Evolutionary conservation across 1,139 yeast genomes (phyloP), one percentile per base, ranked within the genome.

Genomic region (Waltiozyma sp.): DNA sequence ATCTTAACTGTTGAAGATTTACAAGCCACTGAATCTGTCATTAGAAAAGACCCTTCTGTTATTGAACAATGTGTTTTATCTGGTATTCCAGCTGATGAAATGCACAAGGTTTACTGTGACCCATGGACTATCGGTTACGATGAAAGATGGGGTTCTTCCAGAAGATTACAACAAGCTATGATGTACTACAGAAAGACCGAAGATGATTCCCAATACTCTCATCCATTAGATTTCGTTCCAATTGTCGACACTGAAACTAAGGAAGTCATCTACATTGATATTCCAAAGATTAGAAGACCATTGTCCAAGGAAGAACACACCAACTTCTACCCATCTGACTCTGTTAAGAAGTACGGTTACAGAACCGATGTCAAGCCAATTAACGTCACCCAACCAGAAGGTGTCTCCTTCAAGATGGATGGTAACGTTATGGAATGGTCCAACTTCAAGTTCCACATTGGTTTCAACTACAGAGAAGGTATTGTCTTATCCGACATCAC

Each of bases 71-170:
- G 89, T 68, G 75, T 68, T 42, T 58, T 80, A 47, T 74, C 82
- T 38, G 91, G 91, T 43, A 63, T 81, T 51, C 80, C 86, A 44
- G 72, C 70, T 37, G 63, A 62, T 41, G 81, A 80, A 39, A 82
- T 83, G 85, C 68, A 75, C 62, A 74, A 77, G 55, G 73, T 80
- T 44, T 82, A 80, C 69, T 82, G 91, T 67, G 93, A 83, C 58
- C 89, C 81, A 54, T 83, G 82, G 95, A 80, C 91, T 41, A 80
- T 83, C 58, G 91, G 91, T 46, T 81, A 77, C 59, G 93, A 83
- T 59, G 91, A 81, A 63, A 73, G 91, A 64, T 82, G 88, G 79
- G 93, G 88, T 40, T 75, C 81, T 41, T 69, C 78, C 41, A 78
- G 78, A 58, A 72, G 93, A 63, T 72, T 83, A 50, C 91, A 82